Evolutionary conservation across 2,329 filamentous ascomycete genomes (phyloP).

Genomic region (Cercospora beticola): DNA sequence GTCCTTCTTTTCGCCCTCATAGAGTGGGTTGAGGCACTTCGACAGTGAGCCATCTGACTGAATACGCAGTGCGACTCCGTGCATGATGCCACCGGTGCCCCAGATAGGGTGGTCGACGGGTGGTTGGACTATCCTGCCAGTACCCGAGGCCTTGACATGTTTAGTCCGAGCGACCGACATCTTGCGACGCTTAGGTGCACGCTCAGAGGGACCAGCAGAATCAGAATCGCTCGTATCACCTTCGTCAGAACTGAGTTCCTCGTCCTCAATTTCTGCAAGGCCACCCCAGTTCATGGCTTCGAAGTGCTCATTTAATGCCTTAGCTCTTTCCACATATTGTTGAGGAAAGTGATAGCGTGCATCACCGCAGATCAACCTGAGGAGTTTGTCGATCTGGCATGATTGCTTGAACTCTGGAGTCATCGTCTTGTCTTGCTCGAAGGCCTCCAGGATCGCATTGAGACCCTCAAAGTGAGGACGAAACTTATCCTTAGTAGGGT

Average conservation of each 20-base stretch:
- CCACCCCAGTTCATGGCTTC: conserved; percentile 27
- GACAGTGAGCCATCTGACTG: conserved; percentile 9
- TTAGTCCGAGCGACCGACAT: not conserved
- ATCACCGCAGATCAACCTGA: conserved; percentile 21
- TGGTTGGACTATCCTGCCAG: conserved; percentile 6
- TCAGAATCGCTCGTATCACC: not conserved
- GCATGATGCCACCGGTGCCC: conserved; percentile 32
- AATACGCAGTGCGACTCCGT: conserved; percentile 23
- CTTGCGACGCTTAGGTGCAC: conserved; percentile 6
- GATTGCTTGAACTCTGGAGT: conserved; percentile 20
- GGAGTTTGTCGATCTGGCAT: conserved; percentile 17
- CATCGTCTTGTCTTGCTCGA: conserved; percentile 25
- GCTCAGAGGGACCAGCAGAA: not conserved
- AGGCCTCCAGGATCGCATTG: conserved; percentile 21
- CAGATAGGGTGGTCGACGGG: conserved; percentile 28
- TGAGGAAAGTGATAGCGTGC: conserved; percentile 20
- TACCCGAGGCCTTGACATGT: not conserved
- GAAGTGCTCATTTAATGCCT: conserved; percentile 23
- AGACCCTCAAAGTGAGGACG: conserved; percentile 20
- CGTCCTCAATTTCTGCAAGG: not conserved
- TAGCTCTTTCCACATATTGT: conserved; percentile 17
- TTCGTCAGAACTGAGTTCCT: not conserved
- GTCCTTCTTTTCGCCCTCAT: conserved; percentile 10
- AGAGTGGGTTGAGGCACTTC: conserved; percentile 16
- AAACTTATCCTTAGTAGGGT: not conserved